Evolutionary conservation across 805 yeast species (phyloP), one percentile per base, ranked within the genome.

Genomic region (Candida alai): DNA sequence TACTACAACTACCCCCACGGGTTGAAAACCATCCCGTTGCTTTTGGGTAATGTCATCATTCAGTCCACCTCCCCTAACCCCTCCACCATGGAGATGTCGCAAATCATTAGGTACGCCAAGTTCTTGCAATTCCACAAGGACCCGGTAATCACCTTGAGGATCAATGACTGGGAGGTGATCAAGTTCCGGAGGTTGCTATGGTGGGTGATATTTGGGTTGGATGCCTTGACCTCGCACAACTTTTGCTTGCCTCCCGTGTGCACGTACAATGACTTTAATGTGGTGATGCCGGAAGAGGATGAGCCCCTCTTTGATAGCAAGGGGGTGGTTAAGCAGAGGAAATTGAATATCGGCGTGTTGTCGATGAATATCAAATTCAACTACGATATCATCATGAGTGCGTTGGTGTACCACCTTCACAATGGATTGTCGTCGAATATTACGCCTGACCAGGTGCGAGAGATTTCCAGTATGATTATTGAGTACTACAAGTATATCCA

Each of bases 201-300:
- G 83, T 78, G 83, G 83, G 78, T 76, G 24, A 73, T 78, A 6
- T 76, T 76, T 41, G 74, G 75, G 18, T 53, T 78, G 40, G 85
- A 78, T 49, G 68, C 74, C 3, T 61, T 74, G 39, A 72, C 78
- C 6, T 68, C 80, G 24, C 68, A 75, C 38, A 75, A 76, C 41
- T 72, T 72, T 31, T 68, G 76, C 48, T 51, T 74, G 20, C 69
- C 76, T 0, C 84, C 83, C 1, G 62, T 73, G 21, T 73, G 79
- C 39, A 58, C 60, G 37, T 54, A 62, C 24, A 73, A 68, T 34
- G 80, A 76, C 44, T 73, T 70, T 49, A 78, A 77, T 43, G 79
- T 78, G 0, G 56, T 70, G n/a, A 51, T 74, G 43, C 81, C 82
- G 0, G 69, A 64, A 21, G 80, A 59, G 19, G 59, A 60, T 23